Percentiles rank a stretch among this genome's conserved stretches.
These are phyloP conservation scores for Talaromyces marneffei DNA, from an alignment of 2,329 filamentous ascomycete species.

Conservation along the genomic window DNA sequence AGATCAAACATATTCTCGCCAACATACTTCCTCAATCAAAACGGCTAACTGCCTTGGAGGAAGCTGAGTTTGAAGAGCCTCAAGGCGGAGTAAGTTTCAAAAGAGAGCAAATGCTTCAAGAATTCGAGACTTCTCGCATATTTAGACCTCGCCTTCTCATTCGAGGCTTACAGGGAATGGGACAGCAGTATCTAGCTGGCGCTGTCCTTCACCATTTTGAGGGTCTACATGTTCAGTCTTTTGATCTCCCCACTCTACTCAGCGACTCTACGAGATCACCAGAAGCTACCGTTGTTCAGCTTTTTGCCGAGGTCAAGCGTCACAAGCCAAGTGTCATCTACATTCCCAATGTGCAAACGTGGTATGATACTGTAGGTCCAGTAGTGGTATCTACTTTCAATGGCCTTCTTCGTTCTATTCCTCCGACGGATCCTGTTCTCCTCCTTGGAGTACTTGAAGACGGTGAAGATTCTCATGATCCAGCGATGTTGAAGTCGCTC, in stretches of 20 bases:
- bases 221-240: conserved; percentile 87
- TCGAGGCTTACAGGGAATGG: conserved; percentile 79
- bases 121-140: conserved; percentile 81
- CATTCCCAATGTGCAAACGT: conserved; percentile 81
- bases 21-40: conserved; percentile 78
- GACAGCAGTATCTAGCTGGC: conserved; percentile 79
- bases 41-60: conserved; percentile 80
- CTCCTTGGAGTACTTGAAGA: conserved; percentile 79
- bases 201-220: conserved; percentile 88
- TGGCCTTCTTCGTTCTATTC: conserved; percentile 71
- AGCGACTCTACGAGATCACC: conserved; percentile 73
- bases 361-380: conserved; percentile 67
- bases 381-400: conserved; percentile 71
- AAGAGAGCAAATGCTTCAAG: conserved; percentile 67
- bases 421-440: conserved; percentile 85
- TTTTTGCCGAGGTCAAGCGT: conserved; percentile 87
- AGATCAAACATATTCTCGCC: conserved; percentile 65
- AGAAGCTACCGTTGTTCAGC: conserved; percentile 81
- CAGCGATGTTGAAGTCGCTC: conserved; percentile 63
- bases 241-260: conserved; percentile 81
- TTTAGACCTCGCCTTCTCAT: conserved; percentile 86
- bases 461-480: conserved; percentile 56
- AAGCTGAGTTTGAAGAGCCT: conserved; percentile 84
- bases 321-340: conserved; percentile 96
- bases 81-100: conserved; percentile 79